Percentiles rank a stretch among this genome's conserved stretches.
These are phyloP conservation scores for Phytophthora aleatoria DNA, from an alignment of 352 stramenopile genomes.

Conservation along the genomic window DNA sequence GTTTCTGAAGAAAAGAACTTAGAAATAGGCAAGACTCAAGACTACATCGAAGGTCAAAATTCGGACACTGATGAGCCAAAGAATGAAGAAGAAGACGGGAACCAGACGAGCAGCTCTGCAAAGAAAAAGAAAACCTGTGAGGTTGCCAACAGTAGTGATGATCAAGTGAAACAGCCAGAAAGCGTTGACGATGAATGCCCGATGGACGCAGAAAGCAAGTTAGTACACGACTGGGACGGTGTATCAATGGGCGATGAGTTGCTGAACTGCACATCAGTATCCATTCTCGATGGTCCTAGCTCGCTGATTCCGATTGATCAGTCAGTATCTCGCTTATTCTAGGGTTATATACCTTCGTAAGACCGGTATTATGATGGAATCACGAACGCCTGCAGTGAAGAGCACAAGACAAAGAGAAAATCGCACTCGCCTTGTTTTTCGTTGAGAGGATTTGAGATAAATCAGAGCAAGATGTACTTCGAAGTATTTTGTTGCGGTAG, in stretches of 20 bases:
- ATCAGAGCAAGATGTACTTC: too few relatives aligned
- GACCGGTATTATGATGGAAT: too few relatives aligned
- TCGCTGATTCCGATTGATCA: slow-evolving; percentile 34
- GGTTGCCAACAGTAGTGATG: neutral
- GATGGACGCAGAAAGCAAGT: slow-evolving; percentile 34
- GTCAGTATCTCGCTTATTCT: slow-evolving; percentile 24
- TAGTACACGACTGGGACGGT: slow-evolving; percentile 28
- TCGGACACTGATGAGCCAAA: neutral
- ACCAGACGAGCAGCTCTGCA: neutral
- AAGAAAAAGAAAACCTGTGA: neutral
- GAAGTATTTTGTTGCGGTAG: too few relatives aligned
- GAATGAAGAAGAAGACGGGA: neutral
- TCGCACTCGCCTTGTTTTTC: too few relatives aligned
- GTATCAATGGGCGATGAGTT: slow-evolving; percentile 21
- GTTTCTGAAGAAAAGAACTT: neutral
- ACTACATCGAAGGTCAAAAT: slow-evolving; percentile 2
- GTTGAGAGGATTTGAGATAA: too few relatives aligned
- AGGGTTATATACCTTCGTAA: neutral
- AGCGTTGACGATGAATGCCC: slow-evolving; percentile 22
- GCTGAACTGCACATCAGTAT: slow-evolving; percentile 34
- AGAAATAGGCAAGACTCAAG: neutral
- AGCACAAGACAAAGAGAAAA: too few relatives aligned
- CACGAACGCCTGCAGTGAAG: too few relatives aligned
- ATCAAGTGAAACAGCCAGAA: neutral
- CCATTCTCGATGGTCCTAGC: slow-evolving; percentile 37